These are phyloP conservation scores for Euphorbia schlechtendalii DNA, from an alignment of 441 rosid genomes.

Conservation along the genomic window DNA sequence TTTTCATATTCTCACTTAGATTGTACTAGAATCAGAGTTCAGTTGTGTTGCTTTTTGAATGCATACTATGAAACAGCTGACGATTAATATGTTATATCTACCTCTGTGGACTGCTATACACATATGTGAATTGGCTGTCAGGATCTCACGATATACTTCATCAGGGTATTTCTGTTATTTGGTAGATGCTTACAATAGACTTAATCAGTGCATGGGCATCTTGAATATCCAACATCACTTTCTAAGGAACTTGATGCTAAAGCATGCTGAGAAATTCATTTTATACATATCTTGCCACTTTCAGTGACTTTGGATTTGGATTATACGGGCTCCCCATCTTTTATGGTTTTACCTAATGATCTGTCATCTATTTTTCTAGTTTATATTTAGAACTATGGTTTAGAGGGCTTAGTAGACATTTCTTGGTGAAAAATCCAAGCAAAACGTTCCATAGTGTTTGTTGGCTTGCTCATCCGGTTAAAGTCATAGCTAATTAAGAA, in stretches of 20 bases:
- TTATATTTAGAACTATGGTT: neutral
- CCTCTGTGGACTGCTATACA: neutral
- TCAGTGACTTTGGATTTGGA: neutral
- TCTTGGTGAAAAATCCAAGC: neutral
- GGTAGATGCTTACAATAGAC: neutral
- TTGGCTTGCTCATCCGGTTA: neutral
- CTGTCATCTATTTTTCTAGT: neutral
- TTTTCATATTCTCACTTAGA: neutral
- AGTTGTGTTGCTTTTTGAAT: neutral
- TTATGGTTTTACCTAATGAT: neutral
- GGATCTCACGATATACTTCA: neutral
- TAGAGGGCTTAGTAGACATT: neutral
- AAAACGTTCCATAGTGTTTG: neutral
- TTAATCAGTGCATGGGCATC: neutral
- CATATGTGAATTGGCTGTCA: neutral
- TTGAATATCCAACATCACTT: neutral
- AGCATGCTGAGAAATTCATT: neutral
- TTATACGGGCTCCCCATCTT: neutral
- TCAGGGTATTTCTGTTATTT: neutral
- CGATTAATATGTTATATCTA: neutral
- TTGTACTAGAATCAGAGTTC: neutral
- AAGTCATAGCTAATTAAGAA: neutral
- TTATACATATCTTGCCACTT: neutral
- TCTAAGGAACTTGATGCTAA: neutral
- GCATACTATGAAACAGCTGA: too few species aligned